Evolutionary conservation across 2,329 filamentous ascomycete species (phyloP).

Genomic region (Botrytis sinoallii): DNA sequence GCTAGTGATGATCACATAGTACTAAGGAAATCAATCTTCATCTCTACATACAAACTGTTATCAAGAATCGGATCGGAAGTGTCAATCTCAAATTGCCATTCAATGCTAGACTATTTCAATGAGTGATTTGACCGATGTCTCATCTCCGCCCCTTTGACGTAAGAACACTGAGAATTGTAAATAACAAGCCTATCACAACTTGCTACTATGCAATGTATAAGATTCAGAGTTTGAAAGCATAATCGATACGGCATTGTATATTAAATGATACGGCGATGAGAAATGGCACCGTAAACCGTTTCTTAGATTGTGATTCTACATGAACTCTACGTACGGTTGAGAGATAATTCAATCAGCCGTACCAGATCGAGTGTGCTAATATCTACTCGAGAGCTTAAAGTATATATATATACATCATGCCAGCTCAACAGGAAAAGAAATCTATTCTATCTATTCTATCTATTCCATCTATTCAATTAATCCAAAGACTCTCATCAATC

Average conservation of each 20-base stretch:
- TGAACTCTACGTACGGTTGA: not conserved
- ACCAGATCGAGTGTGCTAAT: not conserved
- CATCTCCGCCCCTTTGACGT: not conserved
- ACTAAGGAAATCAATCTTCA: not conserved
- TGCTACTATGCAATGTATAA: not conserved
- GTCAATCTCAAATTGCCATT: not conserved
- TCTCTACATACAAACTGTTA: not conserved
- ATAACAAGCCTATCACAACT: not conserved
- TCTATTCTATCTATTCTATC: too few relatives aligned
- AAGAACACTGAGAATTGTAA: not conserved
- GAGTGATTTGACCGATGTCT: rapidly evolving
- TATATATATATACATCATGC: rapidly evolving
- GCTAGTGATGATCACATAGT: not conserved
- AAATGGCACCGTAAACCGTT: not conserved
- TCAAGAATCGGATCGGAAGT: not conserved
- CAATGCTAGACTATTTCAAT: not conserved
- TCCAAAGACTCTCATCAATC: not conserved
- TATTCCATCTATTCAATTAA: not conserved
- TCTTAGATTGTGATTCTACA: not conserved
- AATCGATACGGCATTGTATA: not conserved
- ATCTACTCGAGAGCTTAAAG: not conserved
- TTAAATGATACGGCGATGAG: not conserved
- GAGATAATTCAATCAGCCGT: not conserved
- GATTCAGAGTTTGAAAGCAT: not conserved
- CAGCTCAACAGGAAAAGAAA: not conserved